phyloP scores from a whole-genome alignment of 2,329 filamentous ascomycete species.

The Chaetoscypha palmicola region DNA sequence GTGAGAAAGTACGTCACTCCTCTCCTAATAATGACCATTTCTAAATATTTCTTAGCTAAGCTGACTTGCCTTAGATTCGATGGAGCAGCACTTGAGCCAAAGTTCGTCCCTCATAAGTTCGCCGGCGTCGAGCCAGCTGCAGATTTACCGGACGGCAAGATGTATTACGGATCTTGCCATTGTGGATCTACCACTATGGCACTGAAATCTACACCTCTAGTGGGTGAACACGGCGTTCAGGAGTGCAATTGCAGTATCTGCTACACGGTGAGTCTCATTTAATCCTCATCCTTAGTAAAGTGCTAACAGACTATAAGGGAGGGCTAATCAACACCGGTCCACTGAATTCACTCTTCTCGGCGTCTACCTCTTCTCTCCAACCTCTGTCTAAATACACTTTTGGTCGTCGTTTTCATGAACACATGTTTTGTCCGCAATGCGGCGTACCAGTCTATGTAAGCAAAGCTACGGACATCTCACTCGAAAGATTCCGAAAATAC shows the following conservation, averaged over 20 bases:
- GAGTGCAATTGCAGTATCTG: constrained; percentile 21
- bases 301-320: no score
- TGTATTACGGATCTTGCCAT: constrained; percentile 23
- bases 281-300: not conserved
- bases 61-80: constrained; percentile 17
- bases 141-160: constrained; percentile 15
- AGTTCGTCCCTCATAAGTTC: constrained; percentile 10
- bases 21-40: not conserved
- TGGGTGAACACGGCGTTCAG: constrained; percentile 9
- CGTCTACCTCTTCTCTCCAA: not conserved
- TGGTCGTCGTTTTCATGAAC: constrained; percentile 1
- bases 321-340: constrained; percentile 1
- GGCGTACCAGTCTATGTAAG: constrained; percentile 2
- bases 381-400: constrained; percentile 3
- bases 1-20: constrained; percentile 9
- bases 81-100: constrained; percentile 15
- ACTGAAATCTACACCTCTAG: constrained; percentile 12
- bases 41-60: no score
- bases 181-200: constrained; percentile 20
- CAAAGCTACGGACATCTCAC: not conserved
- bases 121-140: constrained; percentile 10
- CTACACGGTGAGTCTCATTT: not conserved
- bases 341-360: not conserved
- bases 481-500: not conserved
- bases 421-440: constrained; percentile 4